Conservation (phyloP, 75 land plant species). For the Cunninghamia lanceolata region DNA sequence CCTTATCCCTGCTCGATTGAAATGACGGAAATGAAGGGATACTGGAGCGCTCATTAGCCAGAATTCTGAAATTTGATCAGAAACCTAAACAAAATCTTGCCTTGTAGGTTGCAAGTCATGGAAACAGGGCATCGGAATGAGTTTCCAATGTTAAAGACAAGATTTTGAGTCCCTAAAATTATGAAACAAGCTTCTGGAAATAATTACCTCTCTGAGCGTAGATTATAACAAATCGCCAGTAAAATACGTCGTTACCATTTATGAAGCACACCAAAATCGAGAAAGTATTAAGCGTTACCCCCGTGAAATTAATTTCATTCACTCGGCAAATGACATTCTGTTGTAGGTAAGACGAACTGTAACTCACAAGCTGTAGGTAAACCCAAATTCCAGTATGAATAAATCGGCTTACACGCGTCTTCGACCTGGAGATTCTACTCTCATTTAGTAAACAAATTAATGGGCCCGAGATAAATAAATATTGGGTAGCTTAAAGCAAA, state of each 20-base stretch:
- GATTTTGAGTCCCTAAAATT: no score
- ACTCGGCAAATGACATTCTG: not conserved
- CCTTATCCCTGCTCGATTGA: not conserved
- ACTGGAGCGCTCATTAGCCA: not conserved
- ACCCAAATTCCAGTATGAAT: not conserved
- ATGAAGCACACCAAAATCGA: not conserved
- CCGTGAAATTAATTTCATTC: not conserved
- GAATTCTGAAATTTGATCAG: no score
- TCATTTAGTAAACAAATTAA: not conserved
- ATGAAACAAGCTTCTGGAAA: no score
- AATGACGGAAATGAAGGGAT: not conserved
- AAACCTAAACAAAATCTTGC: no score
- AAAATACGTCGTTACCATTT: not conserved
- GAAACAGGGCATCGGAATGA: no score
- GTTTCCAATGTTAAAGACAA: no score
- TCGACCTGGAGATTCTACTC: not conserved
- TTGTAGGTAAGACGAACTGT: not conserved
- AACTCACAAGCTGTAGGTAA: not conserved
- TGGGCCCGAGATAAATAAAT: not conserved
- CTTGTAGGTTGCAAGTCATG: no score
- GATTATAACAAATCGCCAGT: no score
- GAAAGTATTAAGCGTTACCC: not conserved
- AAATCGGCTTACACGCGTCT: not conserved
- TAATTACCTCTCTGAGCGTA: no score
- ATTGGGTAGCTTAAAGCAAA: not conserved